Evolutionary conservation across 169 alveolate genomes (phyloP), one percentile per base, ranked within the genome.

Genomic region (Plasmodium gaboni): DNA sequence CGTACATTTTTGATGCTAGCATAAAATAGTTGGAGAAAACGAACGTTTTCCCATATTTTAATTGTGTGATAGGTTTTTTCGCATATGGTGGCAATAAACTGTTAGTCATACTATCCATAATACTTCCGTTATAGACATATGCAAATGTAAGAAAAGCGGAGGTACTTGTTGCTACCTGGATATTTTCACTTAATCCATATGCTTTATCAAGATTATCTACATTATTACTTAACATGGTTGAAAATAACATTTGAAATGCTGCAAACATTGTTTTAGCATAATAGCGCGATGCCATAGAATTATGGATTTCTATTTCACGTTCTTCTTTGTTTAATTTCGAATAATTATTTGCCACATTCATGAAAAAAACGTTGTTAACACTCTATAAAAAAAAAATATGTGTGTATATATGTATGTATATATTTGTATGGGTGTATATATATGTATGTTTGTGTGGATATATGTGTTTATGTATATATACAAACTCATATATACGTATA

Each of bases 301-400:
- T 44, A 22, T 74, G 48, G n/a, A 74, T 9, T 12, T 74, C 88
- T 22, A 63, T 17, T 28, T 57, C 17, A 28, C 88, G 12, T 7
- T 63, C 55, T 50, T 74, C 88, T 46, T 74, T 74, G 28, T 26
- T 74, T 65, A 74, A 24, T 74, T 28, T 63, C 4, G 88, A 74
- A 55, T 74, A 74, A 28, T 74, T 2, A 46, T 50, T 51, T 44
- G 68, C 46, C 26, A 74, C 74, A 48, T 74, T 74, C 22, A 74
- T 13, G 26, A 74, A 63, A 24, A 61, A 74, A 5, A 64, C 19
- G 24, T 74, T 74, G 22, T 22, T 74, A 1, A 74, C 13, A 28
- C 88, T 63, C 88, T 74, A 15, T 2, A 28, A 57, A 73, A 59
- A 8, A 32, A 38, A 38, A 19, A 19, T 19, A 19, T 19, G 0